Evolutionary conservation across 495 filamentous ascomycete species (phyloP), one percentile per base, ranked within the genome.

Genomic region (Parathielavia appendiculata): DNA sequence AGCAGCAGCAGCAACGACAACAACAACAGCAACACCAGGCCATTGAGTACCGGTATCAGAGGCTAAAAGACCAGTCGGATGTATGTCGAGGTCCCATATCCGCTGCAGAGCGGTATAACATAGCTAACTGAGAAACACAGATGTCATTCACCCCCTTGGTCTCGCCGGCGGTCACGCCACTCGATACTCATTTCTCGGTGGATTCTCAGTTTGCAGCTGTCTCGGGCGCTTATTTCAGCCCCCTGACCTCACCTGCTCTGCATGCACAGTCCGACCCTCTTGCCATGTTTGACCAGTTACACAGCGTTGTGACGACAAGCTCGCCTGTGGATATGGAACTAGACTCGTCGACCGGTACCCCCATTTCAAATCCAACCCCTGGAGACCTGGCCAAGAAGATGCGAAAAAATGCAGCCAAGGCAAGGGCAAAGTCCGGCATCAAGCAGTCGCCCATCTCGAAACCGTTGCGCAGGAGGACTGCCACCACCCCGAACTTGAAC

Each of bases 61-160:
- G 76, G 58, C 57, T 85, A 39, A 81, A 88, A 54, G 89, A 89
- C 56, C 88, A 92, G 53, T 85, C 93, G 65, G 87, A 91, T 79
- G 90, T 90, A 75, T 62, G 83, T 74, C 53, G 62, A 61, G 36
- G 26, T 35, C 51, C 4, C 53, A 35, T 46, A 43, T 44, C 54
- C 52, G 40, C 54, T 30, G 39, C 43, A 45, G 54, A 52, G 9
- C 11, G 12, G 12, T 44, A 17, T 17, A 17, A 38, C 51, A 14
- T 7, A 41, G 12, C 16, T 52, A 58, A 54, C 68, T 75, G 66
- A 79, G 70, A 60, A 45, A 62, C 61, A 20, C 63, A 90, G 88
- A 89, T 92, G 73, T 79, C 89, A 23, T 97, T 96, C 71, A 98
- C 93, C 8, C 93, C 93, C 10, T 83, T 98, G 32, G 89, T 95